These are phyloP conservation scores for Endocladia muricata DNA, from an alignment of 31 red algal genomes.

Conservation along the genomic window DNA sequence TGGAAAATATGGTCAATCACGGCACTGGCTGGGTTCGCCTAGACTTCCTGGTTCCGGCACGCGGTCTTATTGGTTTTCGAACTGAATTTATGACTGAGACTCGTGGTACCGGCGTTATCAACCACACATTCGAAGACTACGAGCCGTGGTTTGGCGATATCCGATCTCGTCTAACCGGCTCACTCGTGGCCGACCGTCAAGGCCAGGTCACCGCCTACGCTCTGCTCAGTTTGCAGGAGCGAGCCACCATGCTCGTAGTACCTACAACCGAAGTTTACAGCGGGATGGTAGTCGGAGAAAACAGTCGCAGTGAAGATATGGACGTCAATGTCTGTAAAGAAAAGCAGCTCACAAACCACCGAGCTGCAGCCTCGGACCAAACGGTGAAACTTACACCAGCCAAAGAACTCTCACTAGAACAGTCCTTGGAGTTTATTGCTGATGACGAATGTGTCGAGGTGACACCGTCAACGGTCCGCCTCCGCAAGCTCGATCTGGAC, in stretches of 20 bases:
- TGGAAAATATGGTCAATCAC: conserved; percentile 39
- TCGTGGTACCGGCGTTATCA: conserved; percentile 51
- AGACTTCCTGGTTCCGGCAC: conserved; percentile 55
- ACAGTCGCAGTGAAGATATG: conserved; percentile 44
- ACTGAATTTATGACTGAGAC: conserved; percentile 63
- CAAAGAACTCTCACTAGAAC: conserved; percentile 54
- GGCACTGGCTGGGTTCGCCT: conserved; percentile 10
- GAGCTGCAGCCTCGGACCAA: conserved; percentile 38
- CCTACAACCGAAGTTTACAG: conserved; percentile 60
- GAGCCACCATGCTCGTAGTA: conserved; percentile 32
- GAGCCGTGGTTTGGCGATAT: conserved; percentile 40
- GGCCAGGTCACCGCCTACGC: conserved; percentile 50
- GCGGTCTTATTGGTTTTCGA: conserved; percentile 63
- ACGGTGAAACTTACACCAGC: conserved; percentile 11
- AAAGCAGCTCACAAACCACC: conserved; percentile 69
- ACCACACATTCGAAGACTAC: conserved; percentile 51
- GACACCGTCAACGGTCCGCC: conserved; percentile 38
- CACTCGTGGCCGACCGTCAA: conserved; percentile 36
- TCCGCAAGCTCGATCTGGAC: no score
- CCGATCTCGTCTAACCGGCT: conserved; percentile 23
- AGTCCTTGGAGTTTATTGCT: conserved; percentile 54
- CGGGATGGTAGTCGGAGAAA: conserved; percentile 58
- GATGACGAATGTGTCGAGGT: conserved; percentile 63
- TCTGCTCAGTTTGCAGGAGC: conserved; percentile 52
- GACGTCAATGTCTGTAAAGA: conserved; percentile 61